Conservation (phyloP, 495 filamentous ascomycete genomes). For the Jackrogersella multiformis region DNA sequence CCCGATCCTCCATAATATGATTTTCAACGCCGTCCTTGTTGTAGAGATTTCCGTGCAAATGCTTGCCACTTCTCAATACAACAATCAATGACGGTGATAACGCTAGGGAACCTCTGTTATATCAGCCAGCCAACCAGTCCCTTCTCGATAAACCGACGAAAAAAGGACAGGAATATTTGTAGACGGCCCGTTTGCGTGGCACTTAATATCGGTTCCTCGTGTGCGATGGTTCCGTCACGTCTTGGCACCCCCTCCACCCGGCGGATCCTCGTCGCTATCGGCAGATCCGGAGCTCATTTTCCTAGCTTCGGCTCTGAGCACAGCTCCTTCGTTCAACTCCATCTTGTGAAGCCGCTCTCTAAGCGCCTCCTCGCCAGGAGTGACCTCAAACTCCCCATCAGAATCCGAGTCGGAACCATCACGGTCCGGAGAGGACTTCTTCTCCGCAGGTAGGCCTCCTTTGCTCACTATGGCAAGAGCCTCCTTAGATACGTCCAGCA, state of each 20-base stretch:
- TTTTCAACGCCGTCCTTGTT: conserved; percentile 13
- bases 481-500: conserved; percentile 40
- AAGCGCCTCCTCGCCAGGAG: conserved; percentile 50
- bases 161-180: background rate
- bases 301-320: conserved; percentile 48
- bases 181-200: background rate
- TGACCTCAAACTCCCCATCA: conserved; percentile 61
- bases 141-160: background rate
- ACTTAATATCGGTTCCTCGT: conserved; percentile 17
- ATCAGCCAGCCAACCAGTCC: conserved; percentile 8
- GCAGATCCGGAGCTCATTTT: conserved; percentile 43
- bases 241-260: conserved; percentile 44
- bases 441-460: conserved; percentile 37
- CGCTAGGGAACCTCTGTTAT: conserved; percentile 22
- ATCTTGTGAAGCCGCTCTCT: conserved; percentile 64
- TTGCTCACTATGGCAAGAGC: conserved; percentile 31
- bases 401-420: conserved; percentile 62
- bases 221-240: conserved; percentile 38
- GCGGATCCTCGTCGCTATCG: conserved; percentile 47
- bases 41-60: conserved; percentile 8
- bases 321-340: conserved; percentile 63
- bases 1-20: conserved; percentile 5
- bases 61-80: background rate
- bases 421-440: conserved; percentile 41
- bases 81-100: conserved; percentile 3